A percentile compares a stretch with the other conserved stretches of the same genome.
phyloP scores from a whole-genome alignment of 371 early-diverging fungal genomes.

The Apophysomyces sp. region DNA sequence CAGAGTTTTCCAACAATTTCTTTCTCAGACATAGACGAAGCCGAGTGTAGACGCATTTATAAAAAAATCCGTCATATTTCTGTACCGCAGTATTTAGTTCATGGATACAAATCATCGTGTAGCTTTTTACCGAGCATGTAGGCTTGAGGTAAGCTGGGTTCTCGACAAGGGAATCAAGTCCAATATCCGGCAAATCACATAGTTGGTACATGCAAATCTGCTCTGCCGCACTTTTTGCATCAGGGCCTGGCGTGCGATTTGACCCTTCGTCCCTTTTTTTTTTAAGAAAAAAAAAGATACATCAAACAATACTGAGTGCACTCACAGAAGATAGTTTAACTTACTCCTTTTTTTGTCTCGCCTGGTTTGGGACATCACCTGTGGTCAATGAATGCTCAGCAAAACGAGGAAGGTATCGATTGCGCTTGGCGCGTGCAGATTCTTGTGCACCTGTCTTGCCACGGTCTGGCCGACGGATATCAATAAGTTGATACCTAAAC shows the following conservation, averaged over 20 bases:
- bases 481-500: constrained; percentile 10
- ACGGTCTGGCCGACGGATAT: constrained; percentile 1
- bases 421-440: not conserved
- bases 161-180: constrained; percentile 7
- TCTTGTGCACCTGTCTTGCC: not conserved
- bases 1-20: constrained; percentile 4
- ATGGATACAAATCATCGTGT: not conserved
- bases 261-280: not conserved
- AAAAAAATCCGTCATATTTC: constrained; percentile 25
- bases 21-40: constrained; percentile 5
- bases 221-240: too few species aligned
- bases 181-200: constrained; percentile 31
- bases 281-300: not conserved
- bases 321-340: not conserved
- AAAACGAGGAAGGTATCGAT: not conserved
- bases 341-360: not conserved
- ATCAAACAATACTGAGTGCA: not conserved
- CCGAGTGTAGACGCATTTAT: constrained; percentile 18
- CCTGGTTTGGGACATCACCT: not conserved
- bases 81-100: not conserved
- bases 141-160: constrained; percentile 12
- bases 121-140: constrained; percentile 4
- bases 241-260: too few species aligned
- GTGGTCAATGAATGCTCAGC: not conserved
- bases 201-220: constrained; percentile 5